Percentiles rank a stretch among this genome's conserved stretches.
Conservation (phyloP, 768 basidiomycete genomes). For the Zangia roseola region DNA sequence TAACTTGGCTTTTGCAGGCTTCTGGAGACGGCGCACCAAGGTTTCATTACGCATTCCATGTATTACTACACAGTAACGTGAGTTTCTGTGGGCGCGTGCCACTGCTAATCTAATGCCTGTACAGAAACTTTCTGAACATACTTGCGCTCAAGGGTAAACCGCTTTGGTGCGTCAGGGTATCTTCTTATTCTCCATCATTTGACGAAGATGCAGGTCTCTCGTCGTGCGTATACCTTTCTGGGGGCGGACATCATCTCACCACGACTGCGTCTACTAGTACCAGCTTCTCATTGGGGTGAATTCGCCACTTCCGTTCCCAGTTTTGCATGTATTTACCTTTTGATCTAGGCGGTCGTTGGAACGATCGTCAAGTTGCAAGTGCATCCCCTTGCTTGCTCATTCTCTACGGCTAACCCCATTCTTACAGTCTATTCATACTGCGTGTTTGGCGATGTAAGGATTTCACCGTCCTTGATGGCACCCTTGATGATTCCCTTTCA, state of each 20-base stretch:
- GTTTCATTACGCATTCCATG: slow-evolving; percentile 48
- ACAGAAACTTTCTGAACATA: slow-evolving; percentile 42
- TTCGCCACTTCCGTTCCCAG: background rate
- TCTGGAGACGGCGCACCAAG: slow-evolving; percentile 48
- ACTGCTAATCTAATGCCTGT: slow-evolving; percentile 3
- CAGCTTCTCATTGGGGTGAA: slow-evolving; percentile 43
- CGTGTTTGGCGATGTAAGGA: slow-evolving; percentile 61
- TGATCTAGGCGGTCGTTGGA: slow-evolving; percentile 48
- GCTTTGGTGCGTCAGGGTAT: slow-evolving; percentile 40
- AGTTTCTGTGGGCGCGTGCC: slow-evolving; percentile 16
- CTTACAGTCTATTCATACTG: slow-evolving; percentile 49
- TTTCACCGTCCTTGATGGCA: slow-evolving; percentile 8
- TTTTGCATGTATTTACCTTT: background rate
- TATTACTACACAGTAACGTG: slow-evolving; percentile 58
- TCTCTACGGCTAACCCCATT: background rate
- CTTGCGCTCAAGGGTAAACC: slow-evolving; percentile 37
- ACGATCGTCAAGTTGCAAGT: slow-evolving; percentile 56
- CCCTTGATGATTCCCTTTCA: background rate
- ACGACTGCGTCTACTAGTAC: slow-evolving; percentile 29
- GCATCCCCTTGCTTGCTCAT: background rate
- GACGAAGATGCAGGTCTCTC: slow-evolving; percentile 42
- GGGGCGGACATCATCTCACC: slow-evolving; percentile 5
- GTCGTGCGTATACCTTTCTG: slow-evolving; percentile 36
- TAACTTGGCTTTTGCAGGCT: slow-evolving; percentile 32
- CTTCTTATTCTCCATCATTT: slow-evolving; percentile 1